phyloP scores from a whole-genome alignment of 2,329 filamentous ascomycete genomes.

The Trichoderma harzianum region DNA sequence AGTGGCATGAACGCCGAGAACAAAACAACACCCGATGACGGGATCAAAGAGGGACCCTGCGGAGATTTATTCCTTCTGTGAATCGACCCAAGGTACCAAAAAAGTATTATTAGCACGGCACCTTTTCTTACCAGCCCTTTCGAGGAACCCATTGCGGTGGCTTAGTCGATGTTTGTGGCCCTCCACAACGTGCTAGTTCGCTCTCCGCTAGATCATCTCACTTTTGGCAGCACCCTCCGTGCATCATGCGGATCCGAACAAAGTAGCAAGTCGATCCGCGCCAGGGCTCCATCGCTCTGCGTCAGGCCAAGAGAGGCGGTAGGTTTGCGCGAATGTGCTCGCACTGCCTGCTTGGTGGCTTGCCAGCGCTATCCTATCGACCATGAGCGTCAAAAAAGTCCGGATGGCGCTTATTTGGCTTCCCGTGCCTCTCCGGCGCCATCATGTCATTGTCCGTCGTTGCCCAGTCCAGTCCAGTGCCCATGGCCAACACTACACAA shows the following conservation, averaged over 20 bases:
- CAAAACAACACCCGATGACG: not conserved
- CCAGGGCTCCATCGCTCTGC: not conserved
- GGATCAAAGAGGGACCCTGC: not conserved
- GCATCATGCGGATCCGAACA: conserved; percentile 2
- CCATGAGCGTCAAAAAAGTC: not conserved
- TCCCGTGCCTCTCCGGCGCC: not conserved
- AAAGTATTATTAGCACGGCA: not conserved
- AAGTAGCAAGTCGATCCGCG: not conserved
- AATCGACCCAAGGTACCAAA: not conserved
- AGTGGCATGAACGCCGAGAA: not conserved
- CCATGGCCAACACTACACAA: not conserved
- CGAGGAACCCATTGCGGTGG: conserved; percentile 8
- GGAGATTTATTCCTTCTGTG: conserved; percentile 6
- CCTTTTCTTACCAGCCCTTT: conserved; percentile 1
- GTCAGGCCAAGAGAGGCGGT: not conserved
- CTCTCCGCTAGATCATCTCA: conserved; percentile 16
- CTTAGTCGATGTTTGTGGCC: conserved; percentile 15
- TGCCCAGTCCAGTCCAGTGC: not conserved
- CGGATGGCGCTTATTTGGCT: not conserved
- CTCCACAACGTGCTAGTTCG: conserved; percentile 10
- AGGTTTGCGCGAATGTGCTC: not conserved
- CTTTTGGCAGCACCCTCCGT: conserved; percentile 1
- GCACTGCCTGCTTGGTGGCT: not conserved
- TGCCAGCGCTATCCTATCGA: no score
- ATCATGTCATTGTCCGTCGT: not conserved